Evolutionary conservation across 495 filamentous ascomycete species (phyloP).

Genomic region (Aspergillus steynii): DNA sequence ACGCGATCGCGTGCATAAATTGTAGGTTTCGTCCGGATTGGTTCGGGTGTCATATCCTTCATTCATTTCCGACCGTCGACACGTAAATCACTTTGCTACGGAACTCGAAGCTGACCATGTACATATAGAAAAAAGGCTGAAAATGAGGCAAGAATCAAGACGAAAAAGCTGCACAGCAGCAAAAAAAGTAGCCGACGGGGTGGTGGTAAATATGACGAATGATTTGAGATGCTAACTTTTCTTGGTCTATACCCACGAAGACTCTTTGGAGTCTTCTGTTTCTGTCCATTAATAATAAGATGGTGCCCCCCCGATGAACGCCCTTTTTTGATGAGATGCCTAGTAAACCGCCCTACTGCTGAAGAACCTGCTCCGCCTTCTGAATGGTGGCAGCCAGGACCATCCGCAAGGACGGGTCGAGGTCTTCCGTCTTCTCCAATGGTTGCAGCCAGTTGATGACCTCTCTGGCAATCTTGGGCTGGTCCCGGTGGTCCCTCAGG

Average conservation of each 20-base stretch:
- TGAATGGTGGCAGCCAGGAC: slow-evolving; percentile 60
- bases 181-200: slow-evolving; percentile 76
- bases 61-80: neutral
- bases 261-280: slow-evolving; percentile 8
- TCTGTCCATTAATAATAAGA: slow-evolving; percentile 4
- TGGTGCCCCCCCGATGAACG: slow-evolving; percentile 15
- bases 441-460: slow-evolving; percentile 60
- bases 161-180: slow-evolving; percentile 73
- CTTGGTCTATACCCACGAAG: slow-evolving; percentile 20
- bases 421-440: slow-evolving; percentile 52
- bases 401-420: slow-evolving; percentile 67
- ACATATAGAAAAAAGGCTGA: slow-evolving; percentile 69
- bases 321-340: slow-evolving; percentile 12
- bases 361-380: slow-evolving; percentile 36
- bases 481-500: slow-evolving; percentile 47
- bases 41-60: slow-evolving; percentile 12
- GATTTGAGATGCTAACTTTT: slow-evolving; percentile 27
- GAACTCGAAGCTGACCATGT: slow-evolving; percentile 9
- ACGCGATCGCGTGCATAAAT: slow-evolving; percentile 55
- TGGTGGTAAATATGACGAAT: slow-evolving; percentile 44
- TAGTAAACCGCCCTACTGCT: slow-evolving; percentile 7
- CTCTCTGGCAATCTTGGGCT: slow-evolving; percentile 50
- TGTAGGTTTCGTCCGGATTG: slow-evolving; percentile 52
- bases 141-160: slow-evolving; percentile 66
- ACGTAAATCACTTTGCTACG: neutral